Percentiles rank a stretch among this genome's conserved stretches.
Conservation (phyloP, 129 eudicot genomes). For the Tagetes patula region DNA sequence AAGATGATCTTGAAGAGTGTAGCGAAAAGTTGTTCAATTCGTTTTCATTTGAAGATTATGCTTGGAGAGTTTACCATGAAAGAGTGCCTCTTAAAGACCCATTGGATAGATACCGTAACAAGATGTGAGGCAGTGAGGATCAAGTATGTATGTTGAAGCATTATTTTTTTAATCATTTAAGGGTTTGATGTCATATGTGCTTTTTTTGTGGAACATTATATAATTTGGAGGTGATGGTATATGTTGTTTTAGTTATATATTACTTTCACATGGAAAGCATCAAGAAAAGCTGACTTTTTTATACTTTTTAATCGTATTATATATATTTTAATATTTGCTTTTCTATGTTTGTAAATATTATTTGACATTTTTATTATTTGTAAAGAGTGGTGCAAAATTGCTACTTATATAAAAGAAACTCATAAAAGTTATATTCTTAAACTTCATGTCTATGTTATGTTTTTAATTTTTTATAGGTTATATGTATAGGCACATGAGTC, state of each 20-base stretch:
- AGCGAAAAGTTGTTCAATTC: constrained; percentile 38
- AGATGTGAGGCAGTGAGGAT: constrained; percentile 23
- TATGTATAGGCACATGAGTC: no score
- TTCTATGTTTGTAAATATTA: neutral
- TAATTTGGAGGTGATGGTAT: neutral
- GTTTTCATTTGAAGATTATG: constrained; percentile 81
- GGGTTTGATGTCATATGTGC: neutral
- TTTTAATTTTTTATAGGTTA: no score
- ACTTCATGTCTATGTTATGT: no score
- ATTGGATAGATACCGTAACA: constrained; percentile 43
- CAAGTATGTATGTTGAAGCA: neutral
- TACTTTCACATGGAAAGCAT: neutral
- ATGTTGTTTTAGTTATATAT: neutral
- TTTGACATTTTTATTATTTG: neutral
- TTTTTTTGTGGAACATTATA: neutral
- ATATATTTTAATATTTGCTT: neutral
- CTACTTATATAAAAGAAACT: neutral
- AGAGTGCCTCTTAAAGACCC: constrained; percentile 64
- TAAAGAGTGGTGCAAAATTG: neutral
- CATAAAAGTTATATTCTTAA: no score
- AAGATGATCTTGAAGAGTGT: constrained; percentile 9
- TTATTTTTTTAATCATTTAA: neutral
- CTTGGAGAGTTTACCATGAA: constrained; percentile 85
- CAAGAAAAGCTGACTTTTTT: neutral
- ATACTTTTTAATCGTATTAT: neutral